phyloP scores from a whole-genome alignment of 768 basidiomycete genomes.

The Boletus edulis region DNA sequence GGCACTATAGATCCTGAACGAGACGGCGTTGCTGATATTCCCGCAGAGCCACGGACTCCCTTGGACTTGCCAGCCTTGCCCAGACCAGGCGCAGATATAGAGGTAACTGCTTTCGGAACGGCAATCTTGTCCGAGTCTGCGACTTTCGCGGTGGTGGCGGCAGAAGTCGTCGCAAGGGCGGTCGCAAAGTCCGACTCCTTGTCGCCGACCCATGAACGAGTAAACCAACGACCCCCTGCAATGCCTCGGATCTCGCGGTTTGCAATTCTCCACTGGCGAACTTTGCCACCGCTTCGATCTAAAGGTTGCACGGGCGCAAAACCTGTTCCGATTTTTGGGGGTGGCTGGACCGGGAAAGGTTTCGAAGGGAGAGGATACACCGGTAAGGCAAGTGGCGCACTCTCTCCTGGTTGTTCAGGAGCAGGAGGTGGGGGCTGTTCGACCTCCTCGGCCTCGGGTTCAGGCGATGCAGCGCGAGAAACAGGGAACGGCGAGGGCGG shows the following conservation, averaged over 20 bases:
- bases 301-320: slow-evolving; percentile 66
- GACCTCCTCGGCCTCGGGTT: slow-evolving; percentile 48
- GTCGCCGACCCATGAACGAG: slow-evolving; percentile 79
- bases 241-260: slow-evolving; percentile 79
- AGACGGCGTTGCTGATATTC: slow-evolving; percentile 52
- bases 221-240: slow-evolving; percentile 80
- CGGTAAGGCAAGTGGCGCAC: slow-evolving; percentile 52
- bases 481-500: slow-evolving; percentile 63
- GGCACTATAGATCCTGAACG: slow-evolving; percentile 54
- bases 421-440: slow-evolving; percentile 30
- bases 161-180: slow-evolving; percentile 28
- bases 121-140: slow-evolving; percentile 28
- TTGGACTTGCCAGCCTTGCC: slow-evolving; percentile 45
- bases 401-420: slow-evolving; percentile 40
- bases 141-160: slow-evolving; percentile 27
- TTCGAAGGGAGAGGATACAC: slow-evolving; percentile 79
- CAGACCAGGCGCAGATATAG: slow-evolving; percentile 46
- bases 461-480: slow-evolving; percentile 42
- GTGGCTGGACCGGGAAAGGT: slow-evolving; percentile 78
- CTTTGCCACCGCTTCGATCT: slow-evolving; percentile 59
- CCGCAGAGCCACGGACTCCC: slow-evolving; percentile 34
- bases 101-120: slow-evolving; percentile 38
- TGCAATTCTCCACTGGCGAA: slow-evolving; percentile 71
- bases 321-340: slow-evolving; percentile 71
- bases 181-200: slow-evolving; percentile 69